These are phyloP conservation scores for Catunica adiposa DNA, from an alignment of 2,329 filamentous ascomycete genomes.

Conservation along the genomic window DNA sequence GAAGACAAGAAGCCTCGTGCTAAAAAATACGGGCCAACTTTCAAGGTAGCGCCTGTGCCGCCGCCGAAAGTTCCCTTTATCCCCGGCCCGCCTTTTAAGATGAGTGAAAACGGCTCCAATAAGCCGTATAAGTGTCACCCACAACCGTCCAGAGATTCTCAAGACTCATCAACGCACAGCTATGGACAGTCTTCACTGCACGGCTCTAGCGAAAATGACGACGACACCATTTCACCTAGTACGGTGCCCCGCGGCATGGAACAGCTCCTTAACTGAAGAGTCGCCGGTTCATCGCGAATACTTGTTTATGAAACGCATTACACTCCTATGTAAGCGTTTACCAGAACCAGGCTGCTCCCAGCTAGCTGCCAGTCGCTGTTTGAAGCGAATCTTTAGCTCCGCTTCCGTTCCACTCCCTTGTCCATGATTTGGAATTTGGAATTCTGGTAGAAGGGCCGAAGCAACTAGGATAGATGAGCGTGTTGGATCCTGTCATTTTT, in stretches of 20 bases:
- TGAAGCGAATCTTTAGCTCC: background rate
- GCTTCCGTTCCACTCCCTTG: constrained; percentile 1
- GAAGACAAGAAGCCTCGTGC: constrained; percentile 9
- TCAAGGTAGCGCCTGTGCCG: constrained; percentile 14
- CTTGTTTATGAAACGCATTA: too few species aligned
- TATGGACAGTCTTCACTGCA: background rate
- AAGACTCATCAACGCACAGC: background rate
- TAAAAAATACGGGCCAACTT: constrained; percentile 15
- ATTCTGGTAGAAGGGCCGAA: constrained; percentile 2
- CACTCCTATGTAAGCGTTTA: too few species aligned
- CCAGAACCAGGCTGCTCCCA: too few species aligned
- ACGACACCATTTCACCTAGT: constrained; percentile 28
- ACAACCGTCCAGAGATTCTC: constrained; percentile 4
- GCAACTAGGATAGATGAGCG: background rate
- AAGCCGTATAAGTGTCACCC: constrained; percentile 14
- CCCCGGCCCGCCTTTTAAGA: constrained; percentile 14
- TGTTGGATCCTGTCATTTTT: background rate
- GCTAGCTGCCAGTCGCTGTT: background rate
- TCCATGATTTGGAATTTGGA: constrained; percentile 9
- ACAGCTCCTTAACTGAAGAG: constrained; percentile 9
- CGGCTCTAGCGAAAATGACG: background rate
- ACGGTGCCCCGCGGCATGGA: constrained; percentile 26
- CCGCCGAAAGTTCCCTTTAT: constrained; percentile 12
- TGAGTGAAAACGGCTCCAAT: constrained; percentile 14
- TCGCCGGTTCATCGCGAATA: background rate